Conservation (phyloP, 148 eudicot genomes). For the Cornus kousa region DNA sequence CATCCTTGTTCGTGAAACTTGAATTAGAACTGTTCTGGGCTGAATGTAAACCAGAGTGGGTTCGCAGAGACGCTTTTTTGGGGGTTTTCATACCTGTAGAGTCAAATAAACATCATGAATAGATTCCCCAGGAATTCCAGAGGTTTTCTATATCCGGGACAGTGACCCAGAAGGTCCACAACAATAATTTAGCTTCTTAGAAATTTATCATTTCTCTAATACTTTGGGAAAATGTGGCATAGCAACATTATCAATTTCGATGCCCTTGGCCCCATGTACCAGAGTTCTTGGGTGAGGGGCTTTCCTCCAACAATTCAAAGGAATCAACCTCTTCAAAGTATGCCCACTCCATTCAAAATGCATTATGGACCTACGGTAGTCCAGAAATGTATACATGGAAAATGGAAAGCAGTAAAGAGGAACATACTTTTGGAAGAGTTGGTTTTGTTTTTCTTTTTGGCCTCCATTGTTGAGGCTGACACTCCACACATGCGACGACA, state of each 20-base stretch:
- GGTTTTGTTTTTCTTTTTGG: conserved; percentile 66
- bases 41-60: conserved; percentile 23
- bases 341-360: conserved; percentile 45
- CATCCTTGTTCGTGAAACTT: conserved; percentile 13
- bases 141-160: conserved; percentile 73
- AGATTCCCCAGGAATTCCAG: conserved; percentile 40
- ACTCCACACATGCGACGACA: conserved; percentile 38
- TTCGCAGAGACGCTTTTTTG: conserved; percentile 23
- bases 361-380: background rate
- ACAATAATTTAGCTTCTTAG: conserved; percentile 43
- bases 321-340: conserved; percentile 89
- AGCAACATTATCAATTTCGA: conserved; percentile 32
- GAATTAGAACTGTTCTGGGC: conserved; percentile 20
- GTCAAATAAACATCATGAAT: conserved; percentile 24
- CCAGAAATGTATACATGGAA: background rate
- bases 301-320: conserved; percentile 85
- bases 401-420: conserved; percentile 1
- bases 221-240: conserved; percentile 62
- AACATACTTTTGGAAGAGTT: conserved; percentile 73
- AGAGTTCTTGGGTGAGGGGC: conserved; percentile 85
- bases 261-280: conserved; percentile 61
- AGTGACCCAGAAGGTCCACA: conserved; percentile 50
- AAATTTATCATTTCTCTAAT: conserved; percentile 71
- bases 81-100: conserved; percentile 31
- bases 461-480: conserved; percentile 42